Percentiles rank a stretch among this genome's conserved stretches.
Evolutionary conservation across 1,284 basidiomycete species (phyloP).

Genomic region (Termitomyces sp.): DNA sequence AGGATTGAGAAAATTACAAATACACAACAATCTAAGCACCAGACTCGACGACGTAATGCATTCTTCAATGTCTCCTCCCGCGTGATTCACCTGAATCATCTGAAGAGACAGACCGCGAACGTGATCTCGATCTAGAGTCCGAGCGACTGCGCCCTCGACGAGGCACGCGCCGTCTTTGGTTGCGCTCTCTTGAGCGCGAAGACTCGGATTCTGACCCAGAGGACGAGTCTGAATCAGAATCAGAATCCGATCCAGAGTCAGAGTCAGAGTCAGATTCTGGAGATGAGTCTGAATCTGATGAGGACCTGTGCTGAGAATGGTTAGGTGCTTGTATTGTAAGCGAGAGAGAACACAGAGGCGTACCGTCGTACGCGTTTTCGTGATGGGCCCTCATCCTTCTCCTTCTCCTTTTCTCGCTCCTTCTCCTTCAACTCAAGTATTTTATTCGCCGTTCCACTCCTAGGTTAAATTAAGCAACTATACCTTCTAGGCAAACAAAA

Average conservation of each 20-base stretch:
- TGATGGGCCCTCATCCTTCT: conserved; percentile 30
- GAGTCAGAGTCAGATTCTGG: conserved; percentile 33
- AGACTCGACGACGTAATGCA: neutral
- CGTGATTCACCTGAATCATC: conserved; percentile 15
- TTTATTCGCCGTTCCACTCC: conserved; percentile 65
- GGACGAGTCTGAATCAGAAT: conserved; percentile 26
- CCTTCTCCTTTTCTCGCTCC: conserved; percentile 47
- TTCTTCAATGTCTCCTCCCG: conserved; percentile 15
- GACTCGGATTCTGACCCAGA: conserved; percentile 42
- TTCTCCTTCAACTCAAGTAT: conserved; percentile 74
- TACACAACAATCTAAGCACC: neutral
- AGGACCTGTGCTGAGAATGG: conserved; percentile 6
- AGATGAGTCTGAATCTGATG: conserved; percentile 11
- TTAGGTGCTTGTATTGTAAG: neutral
- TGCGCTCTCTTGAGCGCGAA: conserved; percentile 40
- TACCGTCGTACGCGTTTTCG: conserved; percentile 53
- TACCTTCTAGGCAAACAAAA: neutral
- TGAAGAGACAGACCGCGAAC: conserved; percentile 14
- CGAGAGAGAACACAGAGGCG: conserved; percentile 14
- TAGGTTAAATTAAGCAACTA: conserved; percentile 21
- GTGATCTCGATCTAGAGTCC: conserved; percentile 12
- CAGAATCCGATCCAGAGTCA: conserved; percentile 36
- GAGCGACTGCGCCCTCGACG: conserved; percentile 15
- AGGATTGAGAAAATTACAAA: neutral
- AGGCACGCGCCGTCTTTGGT: conserved; percentile 40